Base-by-base conservation (phyloP, 2,329 filamentous ascomycete genomes). In the Tolypocladium pustulatum region DNA sequence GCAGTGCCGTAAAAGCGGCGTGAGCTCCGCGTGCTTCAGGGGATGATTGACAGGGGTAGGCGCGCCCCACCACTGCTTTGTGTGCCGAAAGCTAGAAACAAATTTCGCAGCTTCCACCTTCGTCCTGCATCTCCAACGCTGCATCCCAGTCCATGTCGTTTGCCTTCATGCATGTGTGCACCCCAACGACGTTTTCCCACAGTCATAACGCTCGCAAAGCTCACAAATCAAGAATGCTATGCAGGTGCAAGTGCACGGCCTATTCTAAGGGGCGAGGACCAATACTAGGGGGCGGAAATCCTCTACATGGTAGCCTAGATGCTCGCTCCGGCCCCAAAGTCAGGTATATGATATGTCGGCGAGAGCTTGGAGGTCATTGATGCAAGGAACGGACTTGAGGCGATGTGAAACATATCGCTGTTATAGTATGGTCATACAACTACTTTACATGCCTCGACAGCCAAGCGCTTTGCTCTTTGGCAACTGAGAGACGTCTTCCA, bases 401-500 rank as follows among this genome's bases (percentile, higher is more conserved):
- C 20, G 41, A 25, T 34, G 2, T 20, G 2, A 36, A 53, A 4
- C 30, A 22, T 9, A 20, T 22, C 49, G 20, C 49, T 34, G 30
- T 13, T 53, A 22, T 53, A 22, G 17, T 22, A 34, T 34, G 20
- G 20, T 53, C 49, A 36, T 53, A 36, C 49, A 53, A 22, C 49
- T 58, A 61, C 57, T 65, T 56, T 61, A 65, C 63, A 65, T 74
- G 82, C 82, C 81, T 75, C 80, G 81, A 78, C 81, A 79, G 77
- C 79, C 76, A 70, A 75, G 76, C 74, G 69, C 65, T 66, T 67
- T 69, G 76, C 76, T n/a, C n/a, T 76, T 72, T 78, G 79, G 83
- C 81, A 82, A 86, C 84, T 84, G 83, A 83, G 81, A 78, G 68
- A 72, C 71, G 73, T 79, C 74, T 75, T 70, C 81, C 74, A 81